A percentile compares a stretch with the other conserved stretches of the same genome.
Conservation (phyloP, 2,329 filamentous ascomycete species). For the Drechslerella dactyloides region DNA sequence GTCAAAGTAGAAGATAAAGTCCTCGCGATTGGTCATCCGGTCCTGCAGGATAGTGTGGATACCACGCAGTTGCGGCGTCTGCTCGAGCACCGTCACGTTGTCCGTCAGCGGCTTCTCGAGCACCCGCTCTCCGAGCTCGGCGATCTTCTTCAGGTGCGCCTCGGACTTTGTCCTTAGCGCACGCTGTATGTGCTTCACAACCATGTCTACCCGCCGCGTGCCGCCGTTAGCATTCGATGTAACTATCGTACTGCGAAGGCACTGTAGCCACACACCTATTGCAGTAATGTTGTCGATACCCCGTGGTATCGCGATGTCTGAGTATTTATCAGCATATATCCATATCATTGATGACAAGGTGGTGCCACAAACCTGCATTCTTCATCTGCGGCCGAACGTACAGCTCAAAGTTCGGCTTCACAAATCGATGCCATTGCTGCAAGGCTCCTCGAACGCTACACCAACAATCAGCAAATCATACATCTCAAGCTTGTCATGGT, state of each 20-base stretch:
- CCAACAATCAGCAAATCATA: slow-evolving; percentile 7
- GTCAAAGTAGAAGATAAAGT: slow-evolving; percentile 98
- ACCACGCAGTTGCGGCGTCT: slow-evolving; percentile 79
- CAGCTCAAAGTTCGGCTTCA: slow-evolving; percentile 95
- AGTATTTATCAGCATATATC: background rate
- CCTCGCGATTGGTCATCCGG: slow-evolving; percentile 77
- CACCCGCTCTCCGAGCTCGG: slow-evolving; percentile 71
- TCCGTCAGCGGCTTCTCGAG: slow-evolving; percentile 75
- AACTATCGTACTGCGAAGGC: background rate
- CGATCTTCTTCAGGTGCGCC: slow-evolving; percentile 79
- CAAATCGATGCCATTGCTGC: slow-evolving; percentile 96
- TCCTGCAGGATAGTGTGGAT: slow-evolving; percentile 92
- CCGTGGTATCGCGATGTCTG: slow-evolving; percentile 90
- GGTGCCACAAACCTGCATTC: slow-evolving; percentile 69
- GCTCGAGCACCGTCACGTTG: slow-evolving; percentile 74
- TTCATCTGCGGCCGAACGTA: slow-evolving; percentile 91
- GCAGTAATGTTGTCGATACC: slow-evolving; percentile 94
- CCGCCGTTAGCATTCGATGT: slow-evolving; percentile 51
- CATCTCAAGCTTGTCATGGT: background rate
- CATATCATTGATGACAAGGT: slow-evolving; percentile 30
- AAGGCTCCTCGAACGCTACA: slow-evolving; percentile 81
- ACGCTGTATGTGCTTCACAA: slow-evolving; percentile 88
- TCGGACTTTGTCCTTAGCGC: slow-evolving; percentile 85
- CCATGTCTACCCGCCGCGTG: too few species aligned
- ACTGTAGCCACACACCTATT: slow-evolving; percentile 67